phyloP scores from a whole-genome alignment of 352 stramenopile species.

The Globisporangium megalacanthum region DNA sequence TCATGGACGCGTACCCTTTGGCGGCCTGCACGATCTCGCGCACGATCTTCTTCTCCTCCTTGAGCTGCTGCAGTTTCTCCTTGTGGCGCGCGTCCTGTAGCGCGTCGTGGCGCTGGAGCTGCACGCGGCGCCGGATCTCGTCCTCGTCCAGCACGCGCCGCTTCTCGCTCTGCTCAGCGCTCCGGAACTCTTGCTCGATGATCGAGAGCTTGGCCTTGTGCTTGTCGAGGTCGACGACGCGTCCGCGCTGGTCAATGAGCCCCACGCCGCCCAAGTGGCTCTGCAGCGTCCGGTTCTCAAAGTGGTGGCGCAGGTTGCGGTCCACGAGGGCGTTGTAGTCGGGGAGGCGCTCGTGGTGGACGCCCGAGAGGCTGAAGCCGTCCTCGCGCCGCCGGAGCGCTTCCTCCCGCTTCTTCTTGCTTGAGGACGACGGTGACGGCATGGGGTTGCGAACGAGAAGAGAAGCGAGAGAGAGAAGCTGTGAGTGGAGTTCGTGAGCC shows the following conservation, averaged over 20 bases:
- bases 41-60: slow-evolving; percentile 85
- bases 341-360: slow-evolving; percentile 63
- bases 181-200: slow-evolving; percentile 90
- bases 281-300: slow-evolving; percentile 77
- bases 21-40: slow-evolving; percentile 81
- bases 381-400: slow-evolving; percentile 45
- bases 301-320: slow-evolving; percentile 87
- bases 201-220: slow-evolving; percentile 89
- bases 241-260: slow-evolving; percentile 82
- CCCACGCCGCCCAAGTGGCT: slow-evolving; percentile 73
- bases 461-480: not conserved
- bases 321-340: slow-evolving; percentile 89
- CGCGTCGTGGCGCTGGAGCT: slow-evolving; percentile 84
- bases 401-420: slow-evolving; percentile 37
- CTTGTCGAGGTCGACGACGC: slow-evolving; percentile 87
- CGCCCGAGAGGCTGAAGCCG: slow-evolving; percentile 51
- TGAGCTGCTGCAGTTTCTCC: slow-evolving; percentile 84
- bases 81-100: slow-evolving; percentile 72
- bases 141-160: slow-evolving; percentile 77
- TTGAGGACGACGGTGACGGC: slow-evolving; percentile 2
- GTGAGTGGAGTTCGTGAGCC: too few relatives aligned
- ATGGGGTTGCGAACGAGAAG: not conserved
- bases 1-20: slow-evolving; percentile 49
- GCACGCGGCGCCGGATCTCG: slow-evolving; percentile 82
- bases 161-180: slow-evolving; percentile 76